Evolutionary conservation across 2,329 filamentous ascomycete genomes (phyloP).

Genomic region (Achaetomium macrosporum): DNA sequence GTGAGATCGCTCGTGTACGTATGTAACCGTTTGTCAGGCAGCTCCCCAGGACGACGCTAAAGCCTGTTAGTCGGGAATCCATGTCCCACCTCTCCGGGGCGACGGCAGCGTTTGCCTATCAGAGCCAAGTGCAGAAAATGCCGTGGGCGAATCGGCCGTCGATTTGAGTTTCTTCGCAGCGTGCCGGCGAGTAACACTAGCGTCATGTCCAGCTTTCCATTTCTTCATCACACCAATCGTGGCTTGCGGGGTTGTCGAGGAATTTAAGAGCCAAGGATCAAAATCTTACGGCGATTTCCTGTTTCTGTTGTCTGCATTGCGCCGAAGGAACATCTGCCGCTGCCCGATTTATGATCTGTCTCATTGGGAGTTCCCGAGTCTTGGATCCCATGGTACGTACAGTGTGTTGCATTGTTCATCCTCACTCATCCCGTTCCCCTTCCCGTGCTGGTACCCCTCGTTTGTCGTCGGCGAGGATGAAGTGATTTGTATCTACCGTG

Average conservation of each 20-base stretch:
- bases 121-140: constrained; percentile 5
- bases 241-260: not conserved
- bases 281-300: not conserved
- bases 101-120: constrained; percentile 5
- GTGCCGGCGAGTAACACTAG: not conserved
- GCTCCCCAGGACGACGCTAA: not conserved
- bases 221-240: not conserved
- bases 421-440: constrained; percentile 9
- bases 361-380: constrained; percentile 5
- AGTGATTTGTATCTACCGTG: too few relatives aligned
- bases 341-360: not conserved
- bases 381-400: constrained; percentile 4
- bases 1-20: constrained; percentile 10
- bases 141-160: constrained; percentile 1
- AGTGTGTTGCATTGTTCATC: constrained; percentile 5
- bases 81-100: constrained; percentile 4
- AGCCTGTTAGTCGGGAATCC: constrained; percentile 1
- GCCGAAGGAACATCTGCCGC: not conserved
- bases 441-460: constrained; percentile 3
- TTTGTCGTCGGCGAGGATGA: not conserved
- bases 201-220: not conserved
- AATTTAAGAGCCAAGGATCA: not conserved
- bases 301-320: not conserved
- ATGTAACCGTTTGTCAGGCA: constrained; percentile 7
- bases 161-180: not conserved